Percentiles rank a stretch among this genome's conserved stretches.
These are phyloP conservation scores for Collybia sordida DNA, from an alignment of 768 basidiomycete genomes.

Conservation along the genomic window DNA sequence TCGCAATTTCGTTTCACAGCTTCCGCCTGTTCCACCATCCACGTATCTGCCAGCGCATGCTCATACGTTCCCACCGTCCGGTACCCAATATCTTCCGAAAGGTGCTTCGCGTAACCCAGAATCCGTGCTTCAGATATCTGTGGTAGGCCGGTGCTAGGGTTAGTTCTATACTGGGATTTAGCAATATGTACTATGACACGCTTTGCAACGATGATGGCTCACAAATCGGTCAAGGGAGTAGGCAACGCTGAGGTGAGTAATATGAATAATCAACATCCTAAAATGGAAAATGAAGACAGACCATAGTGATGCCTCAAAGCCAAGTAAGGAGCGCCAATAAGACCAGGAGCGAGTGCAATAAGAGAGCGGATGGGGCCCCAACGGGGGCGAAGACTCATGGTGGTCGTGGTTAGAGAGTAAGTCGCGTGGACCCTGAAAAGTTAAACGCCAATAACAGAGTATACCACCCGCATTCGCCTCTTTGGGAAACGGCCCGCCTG, in stretches of 20 bases:
- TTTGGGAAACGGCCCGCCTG: too few species aligned
- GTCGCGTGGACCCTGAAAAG: too few species aligned
- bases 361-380: constrained; percentile 67
- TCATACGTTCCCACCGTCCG: constrained; percentile 90
- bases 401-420: constrained; percentile 7
- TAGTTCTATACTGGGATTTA: constrained; percentile 22
- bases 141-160: constrained; percentile 58
- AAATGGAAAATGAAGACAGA: constrained; percentile 22
- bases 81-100: constrained; percentile 88
- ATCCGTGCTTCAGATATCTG: constrained; percentile 75
- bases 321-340: constrained; percentile 47
- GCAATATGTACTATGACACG: neutral
- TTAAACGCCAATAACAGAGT: too few species aligned
- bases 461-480: too few species aligned
- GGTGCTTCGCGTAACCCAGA: constrained; percentile 57
- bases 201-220: constrained; percentile 16
- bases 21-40: constrained; percentile 72
- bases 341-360: constrained; percentile 51
- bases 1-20: constrained; percentile 65
- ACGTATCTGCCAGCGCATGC: constrained; percentile 81
- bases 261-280: constrained; percentile 6
- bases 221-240: constrained; percentile 53
- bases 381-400: constrained; percentile 18
- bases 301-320: constrained; percentile 50
- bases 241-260: constrained; percentile 48